Percentiles rank a stretch among this genome's conserved stretches.
phyloP scores from a whole-genome alignment of 2,329 filamentous ascomycete species.

The Penicillium sp. region DNA sequence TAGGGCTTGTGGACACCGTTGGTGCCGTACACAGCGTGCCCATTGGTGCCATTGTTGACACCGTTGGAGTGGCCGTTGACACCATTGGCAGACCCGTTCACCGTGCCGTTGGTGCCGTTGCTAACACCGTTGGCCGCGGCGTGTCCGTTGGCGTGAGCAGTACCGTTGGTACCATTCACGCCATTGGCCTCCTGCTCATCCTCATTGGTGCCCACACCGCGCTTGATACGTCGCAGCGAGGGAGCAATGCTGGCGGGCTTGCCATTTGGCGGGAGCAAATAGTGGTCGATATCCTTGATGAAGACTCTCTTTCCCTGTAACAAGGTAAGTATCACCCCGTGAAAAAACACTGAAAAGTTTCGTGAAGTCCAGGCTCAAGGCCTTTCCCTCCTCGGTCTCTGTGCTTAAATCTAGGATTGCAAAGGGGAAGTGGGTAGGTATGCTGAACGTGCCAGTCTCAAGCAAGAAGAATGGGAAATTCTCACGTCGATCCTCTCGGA shows the following conservation, averaged over 20 bases:
- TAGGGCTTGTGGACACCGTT: conserved; percentile 46
- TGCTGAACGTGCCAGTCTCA: neutral
- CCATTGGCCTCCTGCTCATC: conserved; percentile 18
- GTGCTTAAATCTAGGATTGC: neutral
- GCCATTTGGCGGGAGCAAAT: conserved; percentile 71
- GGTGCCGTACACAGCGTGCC: conserved; percentile 10
- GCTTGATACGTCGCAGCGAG: conserved; percentile 61
- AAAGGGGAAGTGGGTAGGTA: neutral
- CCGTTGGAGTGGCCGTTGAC: conserved; percentile 5
- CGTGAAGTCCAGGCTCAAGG: conserved; percentile 1
- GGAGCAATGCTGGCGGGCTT: conserved; percentile 68
- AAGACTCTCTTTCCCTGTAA: conserved; percentile 81
- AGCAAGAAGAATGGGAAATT: neutral
- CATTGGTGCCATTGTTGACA: conserved; percentile 8
- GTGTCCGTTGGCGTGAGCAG: conserved; percentile 22
- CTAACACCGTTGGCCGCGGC: conserved; percentile 12
- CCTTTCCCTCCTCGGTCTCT: neutral
- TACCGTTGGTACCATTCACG: conserved; percentile 19
- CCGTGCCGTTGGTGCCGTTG: conserved; percentile 14
- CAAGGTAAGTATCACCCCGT: conserved; percentile 39
- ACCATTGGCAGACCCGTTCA: conserved; percentile 22
- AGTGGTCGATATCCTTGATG: conserved; percentile 97
- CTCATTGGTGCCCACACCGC: conserved; percentile 52
- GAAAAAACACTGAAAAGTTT: conserved; percentile 2
- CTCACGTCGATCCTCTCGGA: conserved; percentile 1